Base-by-base conservation (phyloP, 176 grass and related monocot genomes). In the Carex cristatella region DNA sequence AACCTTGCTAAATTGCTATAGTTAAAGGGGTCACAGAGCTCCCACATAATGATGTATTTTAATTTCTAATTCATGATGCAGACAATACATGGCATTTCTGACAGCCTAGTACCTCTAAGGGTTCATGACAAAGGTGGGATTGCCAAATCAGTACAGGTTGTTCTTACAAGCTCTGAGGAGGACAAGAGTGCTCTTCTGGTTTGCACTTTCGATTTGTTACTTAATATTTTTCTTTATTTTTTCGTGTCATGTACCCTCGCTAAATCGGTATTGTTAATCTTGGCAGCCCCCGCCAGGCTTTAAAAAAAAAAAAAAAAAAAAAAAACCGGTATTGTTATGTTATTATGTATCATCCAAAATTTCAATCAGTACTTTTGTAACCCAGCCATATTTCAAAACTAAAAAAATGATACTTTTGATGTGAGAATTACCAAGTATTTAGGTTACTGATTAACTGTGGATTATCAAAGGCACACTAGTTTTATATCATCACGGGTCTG, bases 101-200 rank as follows among this genome's bases (percentile, higher is more conserved):
- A 92, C 87, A 88, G 94, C 71, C 85, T 98, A 81, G 95, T 98
- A 73, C 80, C 91, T 64, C 64, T 98, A 84, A 57, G 90, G 80
- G 85, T 93, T 88, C 89, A 80, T 38, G 83, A 93, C 83, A 93
- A 90, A 92, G 57, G 73, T 83, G 93, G 88, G 53, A 46, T 19
- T 60, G 54, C 83, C 84, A 89, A 60, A 73, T 81, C 89, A 55
- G 87, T 98, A 65, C 83, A 83, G 69, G 87, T 98, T 69, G 87
- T 98, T 62, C 86, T 95, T 87, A 90, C 93, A 63, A 89, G 70
- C 85, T 98, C 95, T 61, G 79, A 88, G 59, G 95, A 95, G 85
- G 93, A 98, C 84, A 98, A 95, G 84, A 90, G 84, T 88, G 86
- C 87, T 90, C 86, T 95, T 81, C 81, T 98, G 93, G 95, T 98